Base-by-base conservation (phyloP, 768 basidiomycete genomes). In the Suillus plorans region DNA sequence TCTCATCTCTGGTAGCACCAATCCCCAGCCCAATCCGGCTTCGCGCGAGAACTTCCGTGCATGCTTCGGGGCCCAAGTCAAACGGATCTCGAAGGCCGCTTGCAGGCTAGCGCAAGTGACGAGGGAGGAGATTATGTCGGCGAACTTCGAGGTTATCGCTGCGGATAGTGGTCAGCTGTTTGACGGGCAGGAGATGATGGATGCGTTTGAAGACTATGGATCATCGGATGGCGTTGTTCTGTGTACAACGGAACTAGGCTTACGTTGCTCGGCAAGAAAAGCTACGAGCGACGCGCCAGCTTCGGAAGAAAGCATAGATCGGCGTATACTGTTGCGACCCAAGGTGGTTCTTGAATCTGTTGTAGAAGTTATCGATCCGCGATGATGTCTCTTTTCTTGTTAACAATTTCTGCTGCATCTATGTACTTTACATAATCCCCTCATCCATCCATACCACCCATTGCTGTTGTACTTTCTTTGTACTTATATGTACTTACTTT, bases 321-420 rank as follows among this genome's bases (percentile, higher is more conserved):
- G 82, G 66, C 82, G 87, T 69, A 74, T 87, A 61, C 75, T 92
- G 59, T 77, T 92, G 64, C 81, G 81, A 71, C 90, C 91, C n/a
- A 92, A 90, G 73, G 89, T 92, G 4, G 85, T 92, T 47, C 75
- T 92, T 63, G 90, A 92, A 71, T 87, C 86, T n/a, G 88, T 90
- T 14, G 77, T 83, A 66, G 80, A 85, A 57, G 78, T 83, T 68
- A 75, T 84, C 55, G 80, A 81, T 59, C 78, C 76, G 58, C 76
- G 73, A 31, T 77, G 57, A 64, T 31, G 5, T 47, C 47, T 50
- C 42, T 18, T n/a, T 13, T 58, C 47, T 53, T 63, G 50, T 22
- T 53, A n/a, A 31, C 9, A 3, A 25, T 61, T 22, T 60, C 9
- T 57, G 28, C 41, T 59, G 28, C 41, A 59, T 62, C 18, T 52